Evolutionary conservation across 352 stramenopile genomes (phyloP), one percentile per base, ranked within the genome.

Genomic region (Elongisporangium prolatum): DNA sequence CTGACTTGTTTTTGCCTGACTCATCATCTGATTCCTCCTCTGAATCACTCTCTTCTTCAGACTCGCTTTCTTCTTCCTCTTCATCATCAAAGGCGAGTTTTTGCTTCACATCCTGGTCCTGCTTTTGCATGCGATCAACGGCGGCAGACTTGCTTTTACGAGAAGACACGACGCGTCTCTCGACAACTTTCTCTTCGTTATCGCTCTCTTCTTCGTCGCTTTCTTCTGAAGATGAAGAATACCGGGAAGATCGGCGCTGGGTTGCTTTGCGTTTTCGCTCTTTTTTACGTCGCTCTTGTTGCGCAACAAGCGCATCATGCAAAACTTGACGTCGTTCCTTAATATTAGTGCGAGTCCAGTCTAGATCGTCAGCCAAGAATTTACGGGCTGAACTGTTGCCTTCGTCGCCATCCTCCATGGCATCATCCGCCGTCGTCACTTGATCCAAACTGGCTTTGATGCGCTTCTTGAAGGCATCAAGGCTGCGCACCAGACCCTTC

Each of bases 91-190:
- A 69, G 4, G 77, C 80, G 37, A 75, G 68, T 53, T 87, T 80
- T 53, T 86, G 79, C 28, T 75, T 75, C 1, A 76, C 76, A 18
- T 85, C 75, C 17, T 71, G 68, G 50, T 84, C 68, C 53, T 84
- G 75, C 21, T 72, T 59, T 21, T 80, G 75, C 73, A 89, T 89
- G 11, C 79, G 76, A 59, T 69, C 80, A 37, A 83, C 72, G 11
- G 79, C 79, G 2, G 77, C 68, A 8, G 70, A 74, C 55, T 83
- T 89, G 56, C 76, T 87, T 37, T 82, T 71, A 34, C 79, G 76
- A 38, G 76, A 72, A 7, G 72, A 80, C 8, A 74, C 28, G 10
- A 50, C 48, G 13, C 14, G 50, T 21, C 25, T 47, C 25, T 54
- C 53, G 16, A 59, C 61, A 0, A 53, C 57, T 3, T 64, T 37